These are phyloP conservation scores for Violaceomyces palustris DNA, from an alignment of 1,284 basidiomycete species.

Conservation along the genomic window DNA sequence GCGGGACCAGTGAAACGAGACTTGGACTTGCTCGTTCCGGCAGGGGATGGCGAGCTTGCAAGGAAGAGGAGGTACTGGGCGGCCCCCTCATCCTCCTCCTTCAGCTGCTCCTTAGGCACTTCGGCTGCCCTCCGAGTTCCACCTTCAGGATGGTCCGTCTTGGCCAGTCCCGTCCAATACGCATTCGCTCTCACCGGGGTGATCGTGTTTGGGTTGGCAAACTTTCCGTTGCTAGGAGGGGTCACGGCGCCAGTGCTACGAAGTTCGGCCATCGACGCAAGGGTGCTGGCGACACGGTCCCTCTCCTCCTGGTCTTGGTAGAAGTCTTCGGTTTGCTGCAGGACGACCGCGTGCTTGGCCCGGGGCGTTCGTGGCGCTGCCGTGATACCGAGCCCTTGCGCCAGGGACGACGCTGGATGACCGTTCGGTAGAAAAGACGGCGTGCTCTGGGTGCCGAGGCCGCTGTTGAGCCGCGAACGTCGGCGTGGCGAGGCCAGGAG, in stretches of 20 bases:
- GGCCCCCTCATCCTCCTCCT: conserved; percentile 12
- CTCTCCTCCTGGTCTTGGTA: conserved; percentile 25
- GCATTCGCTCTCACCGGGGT: no score
- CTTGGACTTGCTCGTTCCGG: conserved; percentile 10
- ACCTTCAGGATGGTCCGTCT: no score
- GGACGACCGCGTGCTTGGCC: no score
- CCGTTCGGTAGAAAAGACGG: conserved; percentile 29
- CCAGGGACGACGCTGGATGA: conserved; percentile 36
- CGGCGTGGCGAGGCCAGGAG: conserved; percentile 5
- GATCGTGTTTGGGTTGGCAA: no score
- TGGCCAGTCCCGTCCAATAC: no score
- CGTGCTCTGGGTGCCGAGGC: neutral
- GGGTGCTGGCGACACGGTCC: conserved; percentile 21
- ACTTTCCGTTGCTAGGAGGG: no score
- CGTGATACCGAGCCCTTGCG: conserved; percentile 31
- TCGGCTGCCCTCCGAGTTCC: neutral
- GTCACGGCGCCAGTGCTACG: conserved; percentile 6
- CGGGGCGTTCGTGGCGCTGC: conserved; percentile 24
- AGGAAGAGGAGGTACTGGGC: conserved; percentile 24
- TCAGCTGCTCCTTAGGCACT: neutral
- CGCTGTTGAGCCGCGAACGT: conserved; percentile 13
- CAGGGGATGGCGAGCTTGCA: conserved; percentile 15
- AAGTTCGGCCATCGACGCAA: conserved; percentile 15
- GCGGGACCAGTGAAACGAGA: no score
- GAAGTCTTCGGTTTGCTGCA: no score